Conservation (phyloP, 345 rosid genomes). For the Hevea brasiliensis region DNA sequence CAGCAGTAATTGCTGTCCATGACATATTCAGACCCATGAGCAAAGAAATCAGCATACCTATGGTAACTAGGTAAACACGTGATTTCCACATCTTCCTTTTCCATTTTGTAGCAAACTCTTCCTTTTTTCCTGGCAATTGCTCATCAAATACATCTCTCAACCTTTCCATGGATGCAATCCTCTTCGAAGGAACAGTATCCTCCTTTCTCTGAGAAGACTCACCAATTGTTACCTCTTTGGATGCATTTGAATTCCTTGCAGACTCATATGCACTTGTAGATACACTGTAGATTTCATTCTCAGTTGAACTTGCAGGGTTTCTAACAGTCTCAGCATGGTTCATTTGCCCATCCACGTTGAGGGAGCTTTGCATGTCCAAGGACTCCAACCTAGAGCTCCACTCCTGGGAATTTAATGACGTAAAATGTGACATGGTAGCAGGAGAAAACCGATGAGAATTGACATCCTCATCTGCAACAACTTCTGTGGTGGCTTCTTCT, state of each 20-base stretch:
- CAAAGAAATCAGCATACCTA: constrained; percentile 70
- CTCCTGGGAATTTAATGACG: constrained; percentile 50
- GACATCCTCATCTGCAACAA: constrained; percentile 53
- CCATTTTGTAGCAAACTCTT: constrained; percentile 36
- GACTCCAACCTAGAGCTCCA: constrained; percentile 40
- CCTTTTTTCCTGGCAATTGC: constrained; percentile 24
- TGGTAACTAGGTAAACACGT: constrained; percentile 57
- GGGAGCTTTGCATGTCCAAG: constrained; percentile 24
- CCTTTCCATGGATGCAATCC: constrained; percentile 16
- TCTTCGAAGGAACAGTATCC: constrained; percentile 26
- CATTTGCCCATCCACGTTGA: constrained; percentile 16
- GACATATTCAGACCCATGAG: constrained; percentile 82
- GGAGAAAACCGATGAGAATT: constrained; percentile 67
- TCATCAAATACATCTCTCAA: constrained; percentile 10
- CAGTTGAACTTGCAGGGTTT: constrained; percentile 39
- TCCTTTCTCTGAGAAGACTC: constrained; percentile 22
- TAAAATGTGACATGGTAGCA: constrained; percentile 55
- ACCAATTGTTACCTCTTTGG: constrained; percentile 37
- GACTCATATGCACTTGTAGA: constrained; percentile 18
- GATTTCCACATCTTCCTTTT: constrained; percentile 57
- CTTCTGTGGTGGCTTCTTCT: constrained; percentile 41
- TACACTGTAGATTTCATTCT: constrained; percentile 40
- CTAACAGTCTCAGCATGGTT: constrained; percentile 43
- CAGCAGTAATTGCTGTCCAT: constrained; percentile 84
- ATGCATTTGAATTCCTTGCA: constrained; percentile 42